phyloP scores from a whole-genome alignment of 306 rosid genomes.

The Echinosophora koreensis region DNA sequence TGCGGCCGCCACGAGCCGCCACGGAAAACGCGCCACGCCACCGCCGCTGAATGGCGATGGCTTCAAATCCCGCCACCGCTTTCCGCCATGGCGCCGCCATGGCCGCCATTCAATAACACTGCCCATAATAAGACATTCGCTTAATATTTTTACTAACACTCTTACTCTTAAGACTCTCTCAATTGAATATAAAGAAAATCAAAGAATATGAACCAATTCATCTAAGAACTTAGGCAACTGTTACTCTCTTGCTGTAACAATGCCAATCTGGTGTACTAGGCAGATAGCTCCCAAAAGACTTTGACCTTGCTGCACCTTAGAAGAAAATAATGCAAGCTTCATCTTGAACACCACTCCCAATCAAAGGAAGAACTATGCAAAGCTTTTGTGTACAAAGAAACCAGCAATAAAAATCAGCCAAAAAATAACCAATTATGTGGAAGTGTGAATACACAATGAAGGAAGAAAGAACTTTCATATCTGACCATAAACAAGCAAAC shows the following conservation, averaged over 20 bases:
- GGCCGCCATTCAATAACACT: no score
- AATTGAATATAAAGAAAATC: not conserved
- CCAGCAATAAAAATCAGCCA: not conserved
- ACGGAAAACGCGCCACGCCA: no score
- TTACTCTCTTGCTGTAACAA: not conserved
- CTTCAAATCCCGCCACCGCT: no score
- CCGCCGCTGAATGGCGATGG: no score
- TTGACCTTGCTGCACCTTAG: not conserved
- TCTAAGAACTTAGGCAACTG: not conserved
- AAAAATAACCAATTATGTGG: not conserved
- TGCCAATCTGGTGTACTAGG: not conserved
- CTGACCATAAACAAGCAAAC: not conserved
- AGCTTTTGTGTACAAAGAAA: not conserved
- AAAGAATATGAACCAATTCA: not conserved
- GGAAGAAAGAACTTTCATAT: not conserved
- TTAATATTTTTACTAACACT: not conserved
- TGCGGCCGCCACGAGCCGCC: no score
- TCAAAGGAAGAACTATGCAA: constrained; percentile 6
- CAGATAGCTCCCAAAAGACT: not conserved
- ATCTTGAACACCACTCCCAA: not conserved
- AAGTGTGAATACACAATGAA: not conserved
- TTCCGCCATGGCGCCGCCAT: no score
- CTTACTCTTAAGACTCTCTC: not conserved
- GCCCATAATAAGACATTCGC: not conserved
- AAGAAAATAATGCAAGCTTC: constrained; percentile 16